Conservation (phyloP, 2,329 filamentous ascomycete species). For the Aureobasidium pullulans region DNA sequence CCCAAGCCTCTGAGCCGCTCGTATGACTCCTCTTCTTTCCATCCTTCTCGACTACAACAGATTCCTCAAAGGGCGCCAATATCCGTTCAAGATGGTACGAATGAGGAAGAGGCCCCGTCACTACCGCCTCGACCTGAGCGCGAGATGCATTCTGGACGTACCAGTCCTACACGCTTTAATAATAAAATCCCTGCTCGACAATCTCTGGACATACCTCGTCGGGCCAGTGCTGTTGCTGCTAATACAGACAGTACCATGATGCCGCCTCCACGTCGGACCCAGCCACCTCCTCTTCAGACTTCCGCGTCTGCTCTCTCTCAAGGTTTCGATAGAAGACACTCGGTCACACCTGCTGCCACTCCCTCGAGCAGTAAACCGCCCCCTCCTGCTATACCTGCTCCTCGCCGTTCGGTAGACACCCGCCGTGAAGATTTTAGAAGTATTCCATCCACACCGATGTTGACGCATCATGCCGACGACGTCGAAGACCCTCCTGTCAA, state of each 20-base stretch:
- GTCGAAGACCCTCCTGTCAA: conserved; percentile 14
- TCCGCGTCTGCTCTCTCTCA: conserved; percentile 23
- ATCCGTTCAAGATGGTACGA: background rate
- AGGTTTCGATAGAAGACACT: conserved; percentile 21
- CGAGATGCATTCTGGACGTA: conserved; percentile 24
- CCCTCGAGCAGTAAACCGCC: conserved; percentile 14
- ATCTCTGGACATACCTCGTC: conserved; percentile 10
- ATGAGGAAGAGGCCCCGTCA: conserved; percentile 22
- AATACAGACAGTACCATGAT: background rate
- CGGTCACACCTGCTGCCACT: conserved; percentile 11
- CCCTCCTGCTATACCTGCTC: conserved; percentile 28
- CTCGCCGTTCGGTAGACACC: conserved; percentile 21
- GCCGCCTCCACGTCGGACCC: conserved; percentile 8
- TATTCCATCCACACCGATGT: conserved; percentile 18
- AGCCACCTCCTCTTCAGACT: conserved; percentile 6
- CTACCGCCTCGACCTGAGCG: conserved; percentile 27
- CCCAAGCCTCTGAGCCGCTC: conserved; percentile 8
- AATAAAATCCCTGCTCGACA: conserved; percentile 14
- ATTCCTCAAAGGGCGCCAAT: background rate
- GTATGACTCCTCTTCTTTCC: background rate
- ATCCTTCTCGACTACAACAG: background rate
- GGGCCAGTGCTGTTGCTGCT: conserved; percentile 2
- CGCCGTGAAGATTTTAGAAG: conserved; percentile 12
- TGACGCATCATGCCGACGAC: conserved; percentile 29
- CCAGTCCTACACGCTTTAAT: conserved; percentile 20